Evolutionary conservation across 371 early-diverging fungal species (phyloP), one percentile per base, ranked within the genome.

Genomic region (Saksenaea oblongispora): DNA sequence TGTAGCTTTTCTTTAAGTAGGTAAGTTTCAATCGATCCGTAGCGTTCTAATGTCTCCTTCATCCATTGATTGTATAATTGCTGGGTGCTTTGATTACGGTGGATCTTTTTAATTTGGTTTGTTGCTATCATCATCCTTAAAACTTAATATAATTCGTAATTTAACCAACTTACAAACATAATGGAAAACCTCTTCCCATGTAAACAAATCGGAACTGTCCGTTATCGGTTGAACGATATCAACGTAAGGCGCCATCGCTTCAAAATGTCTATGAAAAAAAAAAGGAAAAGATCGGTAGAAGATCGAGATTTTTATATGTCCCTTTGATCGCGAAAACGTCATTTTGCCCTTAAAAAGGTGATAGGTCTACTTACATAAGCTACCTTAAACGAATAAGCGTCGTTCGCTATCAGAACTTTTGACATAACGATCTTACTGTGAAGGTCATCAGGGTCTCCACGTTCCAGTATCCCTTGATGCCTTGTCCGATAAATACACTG

Each of bases 1-100:
- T 71, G 62, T 0, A 86, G 73, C 44, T 83, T 83, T 35, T 76
- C 82, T 27, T 68, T 66, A 22, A 66, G 55, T 4, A 86, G 62
- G 34, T 70, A 86, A 37, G 71, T 65, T 13, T 72, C 74, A 15
- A 86, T 70, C 2, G 76, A 69, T 11, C 79, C 80, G 57, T 86
- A 76, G 42, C 75, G 62, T 41, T 65, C 59, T 8, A 77, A 63
- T 0, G 81, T 75, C 9, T 74, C 64, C 9, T 42, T 24, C 53
- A 72, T 78, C 75, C 81, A 79, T 55, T 69, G 55, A 35, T 64
- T 56, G 60, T 86, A 86, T 0, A 72, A 42, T 15, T 42, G 57
- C 58, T 79, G 70, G 1, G 37, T 71, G 10, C 61, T 55, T 31
- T 55, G 63, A 36, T 71, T 72, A 35, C 80, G 74, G 15, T 67